These are phyloP conservation scores for Chlorella ohadii DNA, from an alignment of 139 green algal genomes.

Conservation along the genomic window DNA sequence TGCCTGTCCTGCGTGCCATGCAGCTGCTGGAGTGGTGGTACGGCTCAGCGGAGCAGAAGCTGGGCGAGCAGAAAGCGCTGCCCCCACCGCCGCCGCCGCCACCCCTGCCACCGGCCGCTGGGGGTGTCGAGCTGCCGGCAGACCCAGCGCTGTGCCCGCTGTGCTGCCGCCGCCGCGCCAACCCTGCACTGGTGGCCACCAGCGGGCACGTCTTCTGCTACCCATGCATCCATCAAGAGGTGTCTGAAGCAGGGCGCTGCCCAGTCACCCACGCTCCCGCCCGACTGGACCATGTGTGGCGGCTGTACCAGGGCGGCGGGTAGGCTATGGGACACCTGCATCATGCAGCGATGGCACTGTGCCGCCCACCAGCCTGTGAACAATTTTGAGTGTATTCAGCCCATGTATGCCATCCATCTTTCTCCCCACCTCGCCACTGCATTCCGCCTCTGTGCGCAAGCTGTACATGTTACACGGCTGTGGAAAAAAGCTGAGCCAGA, in stretches of 20 bases:
- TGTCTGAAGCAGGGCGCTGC: constrained; percentile 71
- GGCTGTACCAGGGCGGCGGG: constrained; percentile 72
- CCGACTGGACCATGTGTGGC: constrained; percentile 76
- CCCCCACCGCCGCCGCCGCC: constrained; percentile 67
- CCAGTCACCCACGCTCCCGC: constrained; percentile 79
- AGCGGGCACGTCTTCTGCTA: constrained; percentile 96
- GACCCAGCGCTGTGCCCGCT: constrained; percentile 80
- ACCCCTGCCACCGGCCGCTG: constrained; percentile 56
- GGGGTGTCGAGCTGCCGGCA: constrained; percentile 71
- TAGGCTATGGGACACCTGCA: too few relatives aligned
- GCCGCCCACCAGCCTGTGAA: too few relatives aligned
- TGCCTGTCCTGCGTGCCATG: neutral
- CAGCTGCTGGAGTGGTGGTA: constrained; percentile 96
- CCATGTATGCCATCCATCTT: too few relatives aligned
- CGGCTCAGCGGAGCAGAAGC: constrained; percentile 77
- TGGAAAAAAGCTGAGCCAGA: too few relatives aligned
- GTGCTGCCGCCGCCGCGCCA: constrained; percentile 73
- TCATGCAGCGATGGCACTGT: too few relatives aligned
- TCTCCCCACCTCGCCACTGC: too few relatives aligned
- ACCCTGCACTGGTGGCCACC: constrained; percentile 79
- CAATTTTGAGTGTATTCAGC: too few relatives aligned
- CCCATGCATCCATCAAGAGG: constrained; percentile 78
- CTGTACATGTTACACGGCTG: too few relatives aligned
- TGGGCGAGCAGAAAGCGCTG: constrained; percentile 60
- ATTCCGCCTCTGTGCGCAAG: too few relatives aligned